Conservation (phyloP, 345 rosid species). For the Trapa bicornis region DNA sequence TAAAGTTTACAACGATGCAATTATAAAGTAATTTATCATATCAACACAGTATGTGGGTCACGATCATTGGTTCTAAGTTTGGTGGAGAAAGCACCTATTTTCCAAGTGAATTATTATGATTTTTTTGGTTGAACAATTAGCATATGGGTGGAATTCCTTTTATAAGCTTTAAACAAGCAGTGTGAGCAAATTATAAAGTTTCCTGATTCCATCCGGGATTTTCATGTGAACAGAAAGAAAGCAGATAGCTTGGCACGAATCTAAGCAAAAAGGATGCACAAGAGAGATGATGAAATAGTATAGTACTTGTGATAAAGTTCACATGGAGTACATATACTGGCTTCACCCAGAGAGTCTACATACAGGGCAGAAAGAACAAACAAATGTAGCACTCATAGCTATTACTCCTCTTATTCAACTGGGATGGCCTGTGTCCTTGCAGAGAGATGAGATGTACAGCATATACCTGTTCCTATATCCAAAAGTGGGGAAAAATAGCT, state of each 20-base stretch:
- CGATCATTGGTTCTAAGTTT: too few relatives aligned
- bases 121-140: too few relatives aligned
- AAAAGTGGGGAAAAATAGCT: conserved; percentile 13
- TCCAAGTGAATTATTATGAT: too few relatives aligned
- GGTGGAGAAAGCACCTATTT: too few relatives aligned
- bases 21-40: too few relatives aligned
- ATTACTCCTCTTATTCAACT: conserved; percentile 18
- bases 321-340: neutral
- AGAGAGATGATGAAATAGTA: neutral
- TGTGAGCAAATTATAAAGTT: too few relatives aligned
- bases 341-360: conserved; percentile 3
- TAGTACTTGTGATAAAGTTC: neutral
- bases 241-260: conserved; percentile 22
- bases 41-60: too few relatives aligned
- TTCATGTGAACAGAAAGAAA: conserved; percentile 45
- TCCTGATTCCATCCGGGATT: conserved; percentile 2
- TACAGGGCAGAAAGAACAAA: neutral
- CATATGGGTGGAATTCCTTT: too few relatives aligned
- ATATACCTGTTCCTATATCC: conserved; percentile 15
- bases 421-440: conserved; percentile 6
- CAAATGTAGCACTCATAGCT: conserved; percentile 1
- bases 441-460: conserved; percentile 30
- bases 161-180: too few relatives aligned
- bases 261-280: neutral
- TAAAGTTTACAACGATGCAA: too few relatives aligned